A percentile compares a stretch with the other conserved stretches of the same genome.
Evolutionary conservation across 2,329 filamentous ascomycete genomes (phyloP).

Genomic region (Alternaria tenuissima): DNA sequence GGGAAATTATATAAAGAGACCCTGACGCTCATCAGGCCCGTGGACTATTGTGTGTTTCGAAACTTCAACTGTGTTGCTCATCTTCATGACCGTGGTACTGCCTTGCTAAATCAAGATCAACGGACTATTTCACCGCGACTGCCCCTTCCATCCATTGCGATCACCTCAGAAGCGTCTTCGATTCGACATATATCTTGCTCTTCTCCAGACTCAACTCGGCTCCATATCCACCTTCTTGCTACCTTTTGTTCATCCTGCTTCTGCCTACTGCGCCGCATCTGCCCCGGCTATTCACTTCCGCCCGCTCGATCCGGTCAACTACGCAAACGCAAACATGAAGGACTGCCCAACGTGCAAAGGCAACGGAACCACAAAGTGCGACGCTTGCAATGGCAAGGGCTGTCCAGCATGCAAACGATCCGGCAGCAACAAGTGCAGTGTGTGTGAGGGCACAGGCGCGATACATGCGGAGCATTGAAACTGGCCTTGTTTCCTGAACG

Average conservation of each 20-base stretch:
- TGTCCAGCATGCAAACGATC: constrained; percentile 40
- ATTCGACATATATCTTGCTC: constrained; percentile 2
- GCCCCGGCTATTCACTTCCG: constrained; percentile 17
- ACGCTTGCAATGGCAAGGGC: constrained; percentile 42
- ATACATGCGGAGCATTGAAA: constrained; percentile 43
- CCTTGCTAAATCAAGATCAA: constrained; percentile 6
- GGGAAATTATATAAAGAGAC: constrained; percentile 22
- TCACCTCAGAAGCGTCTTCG: not conserved
- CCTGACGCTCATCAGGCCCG: constrained; percentile 3
- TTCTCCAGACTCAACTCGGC: not conserved
- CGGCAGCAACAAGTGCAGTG: constrained; percentile 39
- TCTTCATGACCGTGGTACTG: constrained; percentile 7
- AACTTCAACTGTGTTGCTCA: constrained; percentile 7
- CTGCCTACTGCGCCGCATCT: not conserved
- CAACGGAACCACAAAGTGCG: constrained; percentile 45
- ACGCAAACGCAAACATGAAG: constrained; percentile 30
- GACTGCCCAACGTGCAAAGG: constrained; percentile 47
- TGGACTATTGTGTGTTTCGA: constrained; percentile 11
- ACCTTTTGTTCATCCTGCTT: not conserved
- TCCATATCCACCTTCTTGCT: not conserved
- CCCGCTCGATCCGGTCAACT: constrained; percentile 14
- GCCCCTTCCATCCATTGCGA: constrained; percentile 13
- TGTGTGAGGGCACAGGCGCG: constrained; percentile 46
- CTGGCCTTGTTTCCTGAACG: not conserved
- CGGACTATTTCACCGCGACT: not conserved